These are phyloP conservation scores for Microcera coccophila DNA, from an alignment of 2,329 filamentous ascomycete species.

Conservation along the genomic window DNA sequence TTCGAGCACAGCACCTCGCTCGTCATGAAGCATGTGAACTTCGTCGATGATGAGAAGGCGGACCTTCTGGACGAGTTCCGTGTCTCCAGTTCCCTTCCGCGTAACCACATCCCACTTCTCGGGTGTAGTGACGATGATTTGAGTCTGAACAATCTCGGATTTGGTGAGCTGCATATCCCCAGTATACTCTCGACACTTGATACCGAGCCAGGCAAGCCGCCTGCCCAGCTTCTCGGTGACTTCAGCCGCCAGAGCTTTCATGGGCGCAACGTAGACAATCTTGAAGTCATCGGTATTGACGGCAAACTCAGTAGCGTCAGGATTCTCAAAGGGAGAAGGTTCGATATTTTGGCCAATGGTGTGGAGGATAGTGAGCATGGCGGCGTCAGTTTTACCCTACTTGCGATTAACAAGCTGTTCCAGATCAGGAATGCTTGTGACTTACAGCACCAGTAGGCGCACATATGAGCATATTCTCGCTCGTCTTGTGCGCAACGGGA, in stretches of 20 bases:
- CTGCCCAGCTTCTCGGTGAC: conserved; percentile 92
- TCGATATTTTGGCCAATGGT: conserved; percentile 79
- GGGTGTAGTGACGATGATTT: conserved; percentile 97
- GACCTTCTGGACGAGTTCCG: conserved; percentile 95
- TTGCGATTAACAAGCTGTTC: conserved; percentile 9
- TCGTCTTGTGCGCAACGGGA: conserved; percentile 90
- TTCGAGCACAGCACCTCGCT: conserved; percentile 91
- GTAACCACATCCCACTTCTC: conserved; percentile 99
- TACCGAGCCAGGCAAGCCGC: conserved; percentile 86
- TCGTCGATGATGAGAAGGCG: conserved; percentile 95
- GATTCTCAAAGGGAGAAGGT: conserved; percentile 74
- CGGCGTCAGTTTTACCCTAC: conserved; percentile 92
- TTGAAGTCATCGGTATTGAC: conserved; percentile 91
- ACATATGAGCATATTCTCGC: conserved; percentile 98
- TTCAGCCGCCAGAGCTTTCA: conserved; percentile 97
- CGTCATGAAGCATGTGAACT: conserved; percentile 98
- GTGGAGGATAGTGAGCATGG: conserved; percentile 93
- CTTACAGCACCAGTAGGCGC: conserved; percentile 85
- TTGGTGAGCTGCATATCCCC: conserved; percentile 99
- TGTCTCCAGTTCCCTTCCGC: conserved; percentile 93
- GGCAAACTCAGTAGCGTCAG: conserved; percentile 69
- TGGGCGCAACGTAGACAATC: conserved; percentile 96
- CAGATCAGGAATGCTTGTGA: conserved; percentile 12
- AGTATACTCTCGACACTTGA: conserved; percentile 89
- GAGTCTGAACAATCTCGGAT: conserved; percentile 88